Base-by-base conservation (phyloP, 192 early-diverging fungal genomes). In the Backusella liffmaniae region DNA sequence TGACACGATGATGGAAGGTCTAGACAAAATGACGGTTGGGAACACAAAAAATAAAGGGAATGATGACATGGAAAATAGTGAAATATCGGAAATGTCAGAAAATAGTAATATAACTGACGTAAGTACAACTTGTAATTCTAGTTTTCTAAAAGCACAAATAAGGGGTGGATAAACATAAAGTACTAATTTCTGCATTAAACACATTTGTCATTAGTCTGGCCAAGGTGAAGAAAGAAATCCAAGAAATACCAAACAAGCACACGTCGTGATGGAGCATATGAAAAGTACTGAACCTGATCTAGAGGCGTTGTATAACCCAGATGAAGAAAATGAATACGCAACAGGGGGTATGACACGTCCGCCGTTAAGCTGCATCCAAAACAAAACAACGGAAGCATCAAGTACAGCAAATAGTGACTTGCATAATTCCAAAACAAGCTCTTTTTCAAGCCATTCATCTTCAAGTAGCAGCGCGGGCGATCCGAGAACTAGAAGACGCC, bases 401-500 rank as follows among this genome's bases (percentile, higher is more conserved):
- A 8, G 35, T n/a, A 71, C 26, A 49, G 26, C 23, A 46, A 44
- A 71, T 7, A 26, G 41, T 26, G 41, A 71, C 13, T 44, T 71
- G 29, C 4, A 18, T 49, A 26, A 44, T 8, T 23, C 29, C 13
- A 71, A 49, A 49, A 71, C n/a, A 13, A 26, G 10, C 23, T 71
- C 70, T n/a, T 71, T 15, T 30, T 71, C 70, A 15, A 49, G 44
- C 18, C 39, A 71, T 30, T 71, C 70, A 46, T 71, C 70, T 23
- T 13, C 23, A 44, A 18, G 70, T 71, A 71, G 70, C 42, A 49
- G 29, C 32, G 42, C 23, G 5, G 26, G 41, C 12, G 41, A 29
- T 34, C 23, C 1, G 30, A 4, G 39, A 62, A 62, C 26, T 29
- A 23, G 56, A 62, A 62, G 56, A 29, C 56, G 56, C 12, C 29